phyloP scores from a whole-genome alignment of 257 asterid genomes.

The Forsythia viridissima region DNA sequence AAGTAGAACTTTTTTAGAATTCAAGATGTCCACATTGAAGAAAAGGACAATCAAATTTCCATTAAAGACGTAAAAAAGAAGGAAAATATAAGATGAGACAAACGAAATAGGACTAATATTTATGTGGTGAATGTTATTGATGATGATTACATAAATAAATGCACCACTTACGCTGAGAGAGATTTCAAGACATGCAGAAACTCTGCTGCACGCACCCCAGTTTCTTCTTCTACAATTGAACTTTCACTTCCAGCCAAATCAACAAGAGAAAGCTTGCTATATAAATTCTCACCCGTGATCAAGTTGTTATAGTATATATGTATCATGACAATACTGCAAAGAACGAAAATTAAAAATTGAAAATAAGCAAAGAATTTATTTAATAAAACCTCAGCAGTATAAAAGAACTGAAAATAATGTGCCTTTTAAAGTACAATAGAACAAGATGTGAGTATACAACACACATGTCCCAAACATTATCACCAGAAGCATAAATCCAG shows the following conservation, averaged over 20 bases:
- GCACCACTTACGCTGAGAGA: slow-evolving; percentile 79
- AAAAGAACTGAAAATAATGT: slow-evolving; percentile 4
- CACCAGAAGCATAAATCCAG: slow-evolving; percentile 14
- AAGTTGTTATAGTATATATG: slow-evolving; percentile 80
- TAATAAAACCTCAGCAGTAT: slow-evolving; percentile 12
- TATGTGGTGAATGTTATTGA: not conserved
- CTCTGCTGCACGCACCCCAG: slow-evolving; percentile 77
- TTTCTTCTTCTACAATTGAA: slow-evolving; percentile 56
- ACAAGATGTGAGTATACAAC: slow-evolving; percentile 10
- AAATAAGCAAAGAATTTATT: slow-evolving; percentile 15
- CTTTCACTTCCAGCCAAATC: slow-evolving; percentile 96
- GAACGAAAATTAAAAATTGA: not conserved
- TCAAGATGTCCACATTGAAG: slow-evolving; percentile 24
- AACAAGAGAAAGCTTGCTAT: slow-evolving; percentile 89
- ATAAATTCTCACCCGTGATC: slow-evolving; percentile 83
- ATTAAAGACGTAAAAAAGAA: not conserved
- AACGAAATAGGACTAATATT: not conserved
- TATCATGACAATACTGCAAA: slow-evolving; percentile 76
- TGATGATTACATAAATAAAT: slow-evolving; percentile 21
- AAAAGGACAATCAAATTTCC: slow-evolving; percentile 15
- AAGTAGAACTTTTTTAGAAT: slow-evolving; percentile 15
- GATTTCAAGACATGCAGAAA: slow-evolving; percentile 93
- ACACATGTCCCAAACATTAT: not conserved
- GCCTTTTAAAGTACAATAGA: slow-evolving; percentile 14
- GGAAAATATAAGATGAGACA: not conserved